A percentile compares a stretch with the other conserved stretches of the same genome.
phyloP scores from a whole-genome alignment of 495 filamentous ascomycete species.

The Hypoxylon cercidicola region DNA sequence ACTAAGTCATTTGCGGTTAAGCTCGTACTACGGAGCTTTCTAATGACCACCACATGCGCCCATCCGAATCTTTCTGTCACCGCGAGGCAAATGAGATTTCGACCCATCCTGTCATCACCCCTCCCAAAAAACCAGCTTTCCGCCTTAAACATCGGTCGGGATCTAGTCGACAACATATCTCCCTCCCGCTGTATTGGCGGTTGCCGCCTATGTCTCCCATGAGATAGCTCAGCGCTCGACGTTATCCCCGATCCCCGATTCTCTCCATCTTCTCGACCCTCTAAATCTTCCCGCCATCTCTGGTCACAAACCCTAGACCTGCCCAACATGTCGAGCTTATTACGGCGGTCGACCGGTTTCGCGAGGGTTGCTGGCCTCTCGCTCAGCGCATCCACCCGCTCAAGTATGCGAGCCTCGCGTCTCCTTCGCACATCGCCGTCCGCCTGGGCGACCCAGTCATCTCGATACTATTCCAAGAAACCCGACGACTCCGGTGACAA shows the following conservation, averaged over 20 bases:
- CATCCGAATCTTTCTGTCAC: conserved; percentile 27
- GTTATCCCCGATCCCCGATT: conserved; percentile 12
- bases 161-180: conserved; percentile 5
- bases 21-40: conserved; percentile 23
- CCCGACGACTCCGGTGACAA: conserved; percentile 15
- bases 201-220: conserved; percentile 23
- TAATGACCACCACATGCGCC: conserved; percentile 21
- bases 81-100: conserved; percentile 25
- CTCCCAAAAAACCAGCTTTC: conserved; percentile 6
- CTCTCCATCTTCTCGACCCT: conserved; percentile 14
- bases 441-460: conserved; percentile 57
- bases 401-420: conserved; percentile 51
- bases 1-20: conserved; percentile 27
- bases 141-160: conserved; percentile 4
- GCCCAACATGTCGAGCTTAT: conserved; percentile 70
- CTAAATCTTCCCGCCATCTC: conserved; percentile 21
- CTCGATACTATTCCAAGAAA: conserved; percentile 67
- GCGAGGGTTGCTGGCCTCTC: conserved; percentile 68
- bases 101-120: conserved; percentile 17
- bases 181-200: conserved; percentile 19
- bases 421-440: conserved; percentile 54
- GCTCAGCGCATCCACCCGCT: conserved; percentile 57
- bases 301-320: conserved; percentile 33
- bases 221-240: conserved; percentile 26
- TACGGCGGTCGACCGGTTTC: conserved; percentile 73